These are phyloP conservation scores for Erodium maritimum DNA, from an alignment of 345 rosid genomes.

Conservation along the genomic window DNA sequence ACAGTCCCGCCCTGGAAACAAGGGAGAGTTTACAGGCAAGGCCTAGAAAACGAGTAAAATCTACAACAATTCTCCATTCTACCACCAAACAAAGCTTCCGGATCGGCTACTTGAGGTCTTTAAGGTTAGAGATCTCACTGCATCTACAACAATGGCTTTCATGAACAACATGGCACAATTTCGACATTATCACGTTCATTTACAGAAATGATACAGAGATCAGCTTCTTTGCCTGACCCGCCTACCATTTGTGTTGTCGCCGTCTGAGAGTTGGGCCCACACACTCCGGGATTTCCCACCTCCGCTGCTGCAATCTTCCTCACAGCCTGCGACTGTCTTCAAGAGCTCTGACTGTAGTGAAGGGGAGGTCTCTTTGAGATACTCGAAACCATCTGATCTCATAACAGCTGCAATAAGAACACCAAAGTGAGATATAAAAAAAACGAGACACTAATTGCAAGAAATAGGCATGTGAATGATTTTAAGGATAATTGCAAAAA, in stretches of 20 bases:
- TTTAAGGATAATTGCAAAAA: too few species aligned
- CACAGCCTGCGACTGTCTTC: constrained; percentile 53
- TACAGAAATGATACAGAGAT: constrained; percentile 3
- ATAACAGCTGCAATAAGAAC: constrained; percentile 41
- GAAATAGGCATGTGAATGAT: too few species aligned
- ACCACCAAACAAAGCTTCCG: background rate
- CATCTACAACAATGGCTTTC: background rate
- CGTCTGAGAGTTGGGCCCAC: constrained; percentile 85
- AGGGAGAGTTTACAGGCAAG: too few species aligned
- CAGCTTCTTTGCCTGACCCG: constrained; percentile 63
- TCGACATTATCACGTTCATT: constrained; percentile 2
- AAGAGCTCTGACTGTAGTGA: constrained; percentile 45
- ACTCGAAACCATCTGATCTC: constrained; percentile 44
- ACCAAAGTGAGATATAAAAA: background rate
- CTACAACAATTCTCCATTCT: too few species aligned
- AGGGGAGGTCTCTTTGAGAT: constrained; percentile 39
- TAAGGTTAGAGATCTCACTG: background rate
- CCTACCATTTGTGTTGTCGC: constrained; percentile 49
- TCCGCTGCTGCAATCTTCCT: constrained; percentile 52
- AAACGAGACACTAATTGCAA: too few species aligned
- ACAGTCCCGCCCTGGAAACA: too few species aligned
- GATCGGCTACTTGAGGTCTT: background rate
- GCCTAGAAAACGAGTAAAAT: too few species aligned
- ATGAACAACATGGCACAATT: background rate
- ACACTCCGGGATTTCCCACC: constrained; percentile 65